Base-by-base conservation (phyloP, 2,329 filamentous ascomycete genomes). In the Penicillium glabrum region DNA sequence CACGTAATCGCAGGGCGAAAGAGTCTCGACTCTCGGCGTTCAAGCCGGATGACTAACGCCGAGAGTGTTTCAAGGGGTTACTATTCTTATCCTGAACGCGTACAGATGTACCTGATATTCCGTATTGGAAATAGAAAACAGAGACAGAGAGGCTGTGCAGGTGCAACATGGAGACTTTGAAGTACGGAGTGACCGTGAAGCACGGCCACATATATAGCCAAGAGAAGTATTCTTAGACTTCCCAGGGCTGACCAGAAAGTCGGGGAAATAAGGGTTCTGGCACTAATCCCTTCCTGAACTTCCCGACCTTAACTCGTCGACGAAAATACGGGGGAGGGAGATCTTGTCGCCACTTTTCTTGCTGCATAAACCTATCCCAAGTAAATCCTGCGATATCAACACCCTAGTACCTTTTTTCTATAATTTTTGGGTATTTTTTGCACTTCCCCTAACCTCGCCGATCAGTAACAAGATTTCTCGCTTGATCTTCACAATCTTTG, bases 231-330 rank as follows among this genome's bases (percentile, higher is more conserved):
- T 54, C 52, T 54, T 46, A 61, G 60, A 49, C 27, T 41, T 41
- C 5, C 46, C 61, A 65, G 62, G 64, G 64, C 62, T 66, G 64
- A 66, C 56, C 13, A 14, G 57, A 64, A 49, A 26, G 29, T 53
- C 45, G 45, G 51, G 51, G 51, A 46, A 53, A 50, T n/a, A 48
- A 45, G 39, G 7, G 44, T 23, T 33, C 58, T 62, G 43, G 53
- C 53, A 52, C 33, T 55, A 54, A 27, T 33, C 23, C 41, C 55
- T 70, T 64, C 70, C 70, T 73, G 68, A 71, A 68, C 62, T 60
- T 65, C 64, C 70, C 70, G 70, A 71, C 46, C 26, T 54, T 49
- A 44, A 52, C 55, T 60, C 46, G 46, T 56, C 52, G 58, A 46
- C 61, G 53, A 61, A 64, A 64, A 66, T 58, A 62, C 54, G 58